Evolutionary conservation across 441 rosid species (phyloP), one percentile per base, ranked within the genome.

Genomic region (Dalechampia spathulata): DNA sequence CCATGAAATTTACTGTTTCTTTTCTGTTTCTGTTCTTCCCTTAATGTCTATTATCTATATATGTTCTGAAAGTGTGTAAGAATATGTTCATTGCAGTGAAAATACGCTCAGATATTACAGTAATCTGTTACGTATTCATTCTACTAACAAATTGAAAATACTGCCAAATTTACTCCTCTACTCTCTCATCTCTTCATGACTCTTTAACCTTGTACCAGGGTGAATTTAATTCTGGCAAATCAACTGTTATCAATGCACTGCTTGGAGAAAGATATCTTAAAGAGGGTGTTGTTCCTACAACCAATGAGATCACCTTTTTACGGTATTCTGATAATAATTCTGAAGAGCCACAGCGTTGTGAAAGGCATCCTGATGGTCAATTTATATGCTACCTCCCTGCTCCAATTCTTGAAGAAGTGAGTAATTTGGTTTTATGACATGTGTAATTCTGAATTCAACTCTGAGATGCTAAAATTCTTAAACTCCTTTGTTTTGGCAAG

Each of bases 191-290:
- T 39, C 47, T 19, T 20, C 22, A 9, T 63, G 61, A 64, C 14
- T 65, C 52, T 54, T 40, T 61, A 19, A 36, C 44, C 34, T 58
- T 63, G 58, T 57, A 46, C 55, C 74, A 93, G 99, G 96, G 99
- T 65, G 99, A 93, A 58, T 89, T 85, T 58, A 93, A 89, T 72
- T 87, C 99, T 16, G 99, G 99, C 32, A 93, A 93, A 80, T 87
- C 99, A 51, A 79, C 87, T 17, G 92, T 92, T 62, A 89, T 89
- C 58, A 92, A 89, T 72, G 95, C 99, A n/a, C 86, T 93, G 69
- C 96, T 93, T 56, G 97, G 99, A 63, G 66, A 85, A 76, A 81
- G 90, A 66, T 93, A 85, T 44, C 92, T 93, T 52, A 87, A 81
- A 60, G 95, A 83, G 54, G 96, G 95, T 22, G 97, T 93, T 72